phyloP scores from a whole-genome alignment of 306 rosid species.

The Albizia julibrissin region DNA sequence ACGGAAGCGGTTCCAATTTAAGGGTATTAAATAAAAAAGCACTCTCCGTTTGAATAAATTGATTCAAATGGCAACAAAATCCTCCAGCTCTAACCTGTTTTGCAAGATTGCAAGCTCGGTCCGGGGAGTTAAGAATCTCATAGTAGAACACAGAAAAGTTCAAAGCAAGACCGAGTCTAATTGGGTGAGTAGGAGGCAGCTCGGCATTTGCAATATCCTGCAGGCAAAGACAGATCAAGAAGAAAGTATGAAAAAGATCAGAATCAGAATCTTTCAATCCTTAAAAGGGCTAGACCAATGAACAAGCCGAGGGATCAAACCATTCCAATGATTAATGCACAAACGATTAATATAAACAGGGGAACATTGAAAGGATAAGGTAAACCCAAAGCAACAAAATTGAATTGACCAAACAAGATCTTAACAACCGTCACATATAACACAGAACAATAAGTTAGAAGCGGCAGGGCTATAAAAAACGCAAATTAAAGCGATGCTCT shows the following conservation, averaged over 20 bases:
- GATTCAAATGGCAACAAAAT: not conserved
- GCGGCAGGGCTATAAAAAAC: not conserved
- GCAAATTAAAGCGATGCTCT: not conserved
- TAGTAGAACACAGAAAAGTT: conserved; percentile 95
- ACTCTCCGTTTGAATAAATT: not conserved
- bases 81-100: conserved; percentile 68
- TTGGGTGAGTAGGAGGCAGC: conserved; percentile 93
- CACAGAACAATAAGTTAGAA: not conserved
- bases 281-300: not conserved
- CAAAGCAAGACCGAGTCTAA: conserved; percentile 96
- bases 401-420: not conserved
- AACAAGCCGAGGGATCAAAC: not conserved
- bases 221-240: not conserved
- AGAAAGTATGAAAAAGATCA: not conserved
- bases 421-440: not conserved
- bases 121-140: conserved; percentile 97
- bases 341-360: not conserved
- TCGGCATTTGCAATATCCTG: conserved; percentile 95
- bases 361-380: not conserved
- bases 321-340: not conserved
- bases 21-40: not conserved
- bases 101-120: conserved; percentile 98
- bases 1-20: not conserved
- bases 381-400: not conserved
- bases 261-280: not conserved